Percentiles rank a stretch among this genome's conserved stretches.
Conservation (phyloP, 805 yeast genomes). For the Teunomyces funiuensis region DNA sequence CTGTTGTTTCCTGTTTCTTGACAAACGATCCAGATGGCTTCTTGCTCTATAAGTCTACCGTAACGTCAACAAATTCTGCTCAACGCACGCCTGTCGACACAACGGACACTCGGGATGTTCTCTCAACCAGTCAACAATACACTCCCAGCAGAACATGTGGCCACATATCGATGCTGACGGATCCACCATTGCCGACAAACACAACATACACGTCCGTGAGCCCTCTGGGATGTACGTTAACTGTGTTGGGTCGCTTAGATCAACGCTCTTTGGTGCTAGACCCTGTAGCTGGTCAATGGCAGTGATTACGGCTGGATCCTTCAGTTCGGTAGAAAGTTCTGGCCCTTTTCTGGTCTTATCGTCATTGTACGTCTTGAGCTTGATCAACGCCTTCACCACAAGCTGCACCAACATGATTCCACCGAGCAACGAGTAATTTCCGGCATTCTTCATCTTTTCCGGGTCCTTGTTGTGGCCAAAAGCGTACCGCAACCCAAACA, state of each 20-base stretch:
- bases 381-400: constrained; percentile 41
- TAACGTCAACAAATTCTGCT: constrained; percentile 62
- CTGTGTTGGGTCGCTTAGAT: constrained; percentile 53
- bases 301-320: not conserved
- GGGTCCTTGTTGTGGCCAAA: constrained; percentile 59
- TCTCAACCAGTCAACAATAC: constrained; percentile 85
- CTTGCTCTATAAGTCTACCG: constrained; percentile 27
- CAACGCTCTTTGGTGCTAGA: constrained; percentile 24
- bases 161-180: constrained; percentile 92
- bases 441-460: constrained; percentile 39
- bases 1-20: no score
- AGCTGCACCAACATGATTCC: constrained; percentile 56
- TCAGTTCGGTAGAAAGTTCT: not conserved
- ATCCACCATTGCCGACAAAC: constrained; percentile 73
- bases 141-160: constrained; percentile 89
- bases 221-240: constrained; percentile 69
- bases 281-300: constrained; percentile 10
- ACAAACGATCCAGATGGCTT: not conserved
- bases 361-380: constrained; percentile 23
- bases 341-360: not conserved
- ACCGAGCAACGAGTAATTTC: constrained; percentile 78
- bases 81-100: constrained; percentile 70
- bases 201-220: constrained; percentile 80
- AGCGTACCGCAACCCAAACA: constrained; percentile 79
- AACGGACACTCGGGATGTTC: constrained; percentile 90